Percentiles rank a stretch among this genome's conserved stretches.
Conservation (phyloP, 768 basidiomycete species). For the Hirschioporus abietinus region DNA sequence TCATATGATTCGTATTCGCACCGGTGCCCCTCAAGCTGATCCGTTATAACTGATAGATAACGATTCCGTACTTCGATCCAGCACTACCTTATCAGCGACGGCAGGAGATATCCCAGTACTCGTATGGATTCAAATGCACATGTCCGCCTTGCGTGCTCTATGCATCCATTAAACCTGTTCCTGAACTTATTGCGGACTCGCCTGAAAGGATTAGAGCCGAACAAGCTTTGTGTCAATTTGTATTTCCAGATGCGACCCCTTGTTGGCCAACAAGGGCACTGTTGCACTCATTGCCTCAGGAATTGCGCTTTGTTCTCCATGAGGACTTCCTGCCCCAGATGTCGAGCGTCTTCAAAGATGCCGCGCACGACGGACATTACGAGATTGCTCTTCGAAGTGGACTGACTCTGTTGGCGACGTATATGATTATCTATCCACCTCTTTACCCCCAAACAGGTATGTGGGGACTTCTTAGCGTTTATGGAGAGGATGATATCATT, state of each 20-base stretch:
- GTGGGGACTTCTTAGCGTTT: conserved; percentile 14
- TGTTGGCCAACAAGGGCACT: not conserved
- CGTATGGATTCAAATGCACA: conserved; percentile 63
- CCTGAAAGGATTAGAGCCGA: not conserved
- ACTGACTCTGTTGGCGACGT: conserved; percentile 55
- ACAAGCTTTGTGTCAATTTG: not conserved
- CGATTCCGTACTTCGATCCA: conserved; percentile 73
- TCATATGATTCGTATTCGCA: not conserved
- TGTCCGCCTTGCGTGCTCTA: conserved; percentile 55
- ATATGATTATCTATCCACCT: conserved; percentile 62
- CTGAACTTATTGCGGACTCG: conserved; percentile 9
- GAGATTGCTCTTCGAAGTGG: conserved; percentile 49
- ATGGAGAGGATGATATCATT: not conserved
- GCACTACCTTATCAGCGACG: conserved; percentile 57
- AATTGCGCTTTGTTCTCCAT: conserved; percentile 41
- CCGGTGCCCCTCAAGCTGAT: not conserved
- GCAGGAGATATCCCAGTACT: conserved; percentile 49
- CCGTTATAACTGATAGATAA: conserved; percentile 41
- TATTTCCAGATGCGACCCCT: not conserved
- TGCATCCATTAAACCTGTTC: conserved; percentile 30
- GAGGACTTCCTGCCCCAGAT: conserved; percentile 53
- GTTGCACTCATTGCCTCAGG: conserved; percentile 30
- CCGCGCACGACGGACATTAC: conserved; percentile 65
- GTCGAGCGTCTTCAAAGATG: conserved; percentile 58
- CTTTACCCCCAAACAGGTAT: conserved; percentile 82